Conservation (phyloP, 2,329 filamentous ascomycete species). For the Biscogniauxia marginata region DNA sequence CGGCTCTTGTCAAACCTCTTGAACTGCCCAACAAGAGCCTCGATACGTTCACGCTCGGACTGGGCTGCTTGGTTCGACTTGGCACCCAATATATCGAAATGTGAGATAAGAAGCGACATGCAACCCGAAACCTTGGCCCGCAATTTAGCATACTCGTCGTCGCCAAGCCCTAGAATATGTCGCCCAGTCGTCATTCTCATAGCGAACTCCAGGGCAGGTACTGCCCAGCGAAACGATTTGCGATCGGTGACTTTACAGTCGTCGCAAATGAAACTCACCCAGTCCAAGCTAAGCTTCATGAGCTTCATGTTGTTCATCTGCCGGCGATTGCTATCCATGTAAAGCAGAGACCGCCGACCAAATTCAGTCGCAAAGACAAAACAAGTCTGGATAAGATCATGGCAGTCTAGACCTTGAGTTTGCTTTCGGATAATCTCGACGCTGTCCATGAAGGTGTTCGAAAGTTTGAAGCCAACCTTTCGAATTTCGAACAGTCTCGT, state of each 20-base stretch:
- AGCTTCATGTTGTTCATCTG: conserved; percentile 98
- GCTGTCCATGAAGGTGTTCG: conserved; percentile 98
- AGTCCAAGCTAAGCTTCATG: conserved; percentile 89
- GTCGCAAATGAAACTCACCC: conserved; percentile 97
- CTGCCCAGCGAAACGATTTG: conserved; percentile 96
- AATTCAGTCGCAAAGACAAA: conserved; percentile 99
- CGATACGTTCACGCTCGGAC: conserved; percentile 85
- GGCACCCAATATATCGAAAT: conserved; percentile 99
- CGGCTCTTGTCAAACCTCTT: conserved; percentile 75
- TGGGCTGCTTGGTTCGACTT: conserved; percentile 90
- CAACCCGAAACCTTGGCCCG: conserved; percentile 90
- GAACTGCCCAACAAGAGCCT: conserved; percentile 74
- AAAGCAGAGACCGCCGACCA: conserved; percentile 87
- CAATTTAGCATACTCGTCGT: conserved; percentile 80
- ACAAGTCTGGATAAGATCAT: conserved; percentile 95
- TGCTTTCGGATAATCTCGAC: conserved; percentile 90
- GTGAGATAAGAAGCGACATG: conserved; percentile 95
- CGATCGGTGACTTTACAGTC: conserved; percentile 92
- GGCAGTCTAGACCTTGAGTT: conserved; percentile 79
- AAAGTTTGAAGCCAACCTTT: conserved; percentile 92
- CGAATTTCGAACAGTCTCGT: conserved; percentile 89
- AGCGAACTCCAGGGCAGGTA: conserved; percentile 90
- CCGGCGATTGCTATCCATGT: conserved; percentile 92
- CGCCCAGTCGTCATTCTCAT: conserved; percentile 96
- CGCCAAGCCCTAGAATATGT: conserved; percentile 86